Base-by-base conservation (phyloP, 352 stramenopile species). In the Pythium guiyangense region DNA sequence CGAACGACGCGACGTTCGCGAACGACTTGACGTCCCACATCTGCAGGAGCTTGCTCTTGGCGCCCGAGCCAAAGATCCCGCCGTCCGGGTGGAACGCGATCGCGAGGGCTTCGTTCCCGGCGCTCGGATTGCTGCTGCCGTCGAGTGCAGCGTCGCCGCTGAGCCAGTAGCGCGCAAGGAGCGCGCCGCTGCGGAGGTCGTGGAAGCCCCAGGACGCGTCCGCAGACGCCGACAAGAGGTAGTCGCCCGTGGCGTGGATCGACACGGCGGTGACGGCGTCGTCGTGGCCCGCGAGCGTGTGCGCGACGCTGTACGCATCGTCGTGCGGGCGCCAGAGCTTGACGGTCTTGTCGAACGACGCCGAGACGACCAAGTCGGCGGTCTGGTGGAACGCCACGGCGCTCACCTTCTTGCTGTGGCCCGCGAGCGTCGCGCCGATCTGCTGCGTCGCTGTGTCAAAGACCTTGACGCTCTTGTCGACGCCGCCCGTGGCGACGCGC, bases 21-120 rank as follows among this genome's bases (percentile, higher is more conserved):
- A 90, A 70, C 40, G 78, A 74, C 51, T 87, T 97, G 47, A 98
- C 73, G 61, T 98, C 95, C 88, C 91, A 98, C 64, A 98, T 86
- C 53, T 94, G 71, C 51, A 98, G 72, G 42, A 83, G 61, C 56
- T 82, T 78, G 60, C 79, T 82, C 52, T 70, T 89, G 54, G 67
- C 65, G 35, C 60, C 75, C 48, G 81, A 70, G 67, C 88, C 73
- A 67, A 97, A 90, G 69, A 99, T 96, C 8, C 96, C 77, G 46
- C 96, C 96, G 70, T 99, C 96, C 15, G 95, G 95, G 73, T 99
- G 96, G 62, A 98, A 97, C 14, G 67, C 62, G 10, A 74, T 59
- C 29, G 67, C 74, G 34, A 74, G 72, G 15, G 60, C 62, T 35
- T 78, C 68, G 34, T 90, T 80, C 4, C 56, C 39, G 4, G 52